Base-by-base conservation (phyloP, 352 stramenopile genomes). In the Globisporangium mamillatum region DNA sequence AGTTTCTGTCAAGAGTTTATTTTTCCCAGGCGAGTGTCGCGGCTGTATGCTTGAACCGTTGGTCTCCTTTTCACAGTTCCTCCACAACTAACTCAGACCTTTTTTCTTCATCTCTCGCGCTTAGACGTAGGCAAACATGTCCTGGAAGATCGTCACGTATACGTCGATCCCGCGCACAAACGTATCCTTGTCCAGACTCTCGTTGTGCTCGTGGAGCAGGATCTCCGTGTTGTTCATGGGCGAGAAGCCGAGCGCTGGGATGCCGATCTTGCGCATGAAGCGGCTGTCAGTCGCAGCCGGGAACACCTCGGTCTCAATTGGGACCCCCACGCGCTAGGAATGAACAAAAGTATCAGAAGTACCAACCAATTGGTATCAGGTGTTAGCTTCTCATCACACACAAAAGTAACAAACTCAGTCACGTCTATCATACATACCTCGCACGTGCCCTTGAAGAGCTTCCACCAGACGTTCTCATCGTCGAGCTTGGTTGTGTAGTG, bases 181-280 rank as follows among this genome's bases (percentile, higher is more conserved):
- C 27, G 88, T 90, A 57, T 84, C 81, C 73, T 98, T 89, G 66
- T 97, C 82, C 38, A 98, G 76, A 60, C 92, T 96, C 76, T 98
- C 95, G 75, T 98, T 97, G 82, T 98, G 92, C 80, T 98, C 95
- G 70, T 98, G 95, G 24, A 98, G 77, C 60, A 98, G 72, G 34
- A 98, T 96, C 62, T 95, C 85, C 1, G 89, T 97, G 64, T 97
- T 95, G 61, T 84, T 80, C 91, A 98, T 98, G 14, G 95, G 95
- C 52, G 87, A 97, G 63, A 91, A 98, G n/a, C 94, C 95, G 57
- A 98, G 78, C 16, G 94, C 94, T 32, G 88, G 86, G 56, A 98
- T 89, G 14, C 91, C 92, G n/a, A 98, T 57, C 27, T 84, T 79
- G 57, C 95, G 78, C 20, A 98, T 62, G 75, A 97, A 98, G 27